phyloP scores from a whole-genome alignment of 768 basidiomycete genomes.

The Lyophyllum atratum region DNA sequence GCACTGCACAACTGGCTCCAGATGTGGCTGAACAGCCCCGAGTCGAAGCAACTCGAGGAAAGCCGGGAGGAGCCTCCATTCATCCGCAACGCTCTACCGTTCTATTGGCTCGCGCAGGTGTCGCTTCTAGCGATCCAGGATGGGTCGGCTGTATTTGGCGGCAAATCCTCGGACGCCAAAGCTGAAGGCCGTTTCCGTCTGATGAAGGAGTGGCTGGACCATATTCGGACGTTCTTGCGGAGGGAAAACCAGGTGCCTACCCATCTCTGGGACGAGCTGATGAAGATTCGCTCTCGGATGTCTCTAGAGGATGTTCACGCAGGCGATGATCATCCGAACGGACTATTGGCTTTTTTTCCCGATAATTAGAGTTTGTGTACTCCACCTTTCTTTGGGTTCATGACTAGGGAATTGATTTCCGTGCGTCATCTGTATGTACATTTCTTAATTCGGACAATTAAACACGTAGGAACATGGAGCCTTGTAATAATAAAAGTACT shows the following conservation, averaged over 20 bases:
- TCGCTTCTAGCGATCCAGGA: conserved; percentile 54
- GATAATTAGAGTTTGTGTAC: background rate
- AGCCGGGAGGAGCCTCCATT: conserved; percentile 35
- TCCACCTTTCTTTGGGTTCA: background rate
- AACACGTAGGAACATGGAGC: background rate
- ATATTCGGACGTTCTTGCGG: conserved; percentile 47
- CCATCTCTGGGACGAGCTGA: conserved; percentile 49
- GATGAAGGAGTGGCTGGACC: conserved; percentile 52
- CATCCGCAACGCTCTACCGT: conserved; percentile 49
- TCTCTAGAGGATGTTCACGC: conserved; percentile 14
- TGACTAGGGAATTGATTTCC: conserved; percentile 4
- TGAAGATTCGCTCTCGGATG: conserved; percentile 36
- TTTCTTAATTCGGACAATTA: background rate
- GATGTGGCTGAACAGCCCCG: conserved; percentile 48
- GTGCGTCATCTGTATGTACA: background rate
- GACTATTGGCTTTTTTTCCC: conserved; percentile 27
- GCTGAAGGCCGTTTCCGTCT: conserved; percentile 45
- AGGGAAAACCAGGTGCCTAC: conserved; percentile 44
- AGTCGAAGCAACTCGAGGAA: conserved; percentile 29
- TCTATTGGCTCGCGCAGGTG: conserved; percentile 66
- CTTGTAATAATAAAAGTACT: conserved; percentile 1
- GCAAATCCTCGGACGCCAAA: conserved; percentile 17
- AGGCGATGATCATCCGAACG: conserved; percentile 17
- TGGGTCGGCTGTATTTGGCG: conserved; percentile 27
- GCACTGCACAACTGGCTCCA: conserved; percentile 63